Conservation (phyloP, 495 filamentous ascomycete species). For the Chaetomidium leptoderma region DNA sequence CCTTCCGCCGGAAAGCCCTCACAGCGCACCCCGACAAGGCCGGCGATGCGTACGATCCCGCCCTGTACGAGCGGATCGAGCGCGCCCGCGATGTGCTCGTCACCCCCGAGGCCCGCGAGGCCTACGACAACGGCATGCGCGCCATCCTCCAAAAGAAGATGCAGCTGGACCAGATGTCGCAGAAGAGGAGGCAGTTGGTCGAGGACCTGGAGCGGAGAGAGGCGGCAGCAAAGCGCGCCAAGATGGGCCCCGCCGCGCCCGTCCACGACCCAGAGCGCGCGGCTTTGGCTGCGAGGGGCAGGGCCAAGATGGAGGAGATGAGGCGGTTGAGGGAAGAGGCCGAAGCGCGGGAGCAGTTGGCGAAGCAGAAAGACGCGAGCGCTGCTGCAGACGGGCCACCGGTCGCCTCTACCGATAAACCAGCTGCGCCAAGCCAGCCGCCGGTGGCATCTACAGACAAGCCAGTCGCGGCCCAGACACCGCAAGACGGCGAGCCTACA, state of each 20-base stretch:
- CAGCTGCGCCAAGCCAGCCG: no score
- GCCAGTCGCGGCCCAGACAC: slow-evolving; percentile 15
- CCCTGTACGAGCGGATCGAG: slow-evolving; percentile 45
- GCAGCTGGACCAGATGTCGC: slow-evolving; percentile 26
- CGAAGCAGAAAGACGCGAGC: slow-evolving; percentile 18
- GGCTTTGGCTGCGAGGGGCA: slow-evolving; percentile 25
- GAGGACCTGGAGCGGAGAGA: slow-evolving; percentile 39
- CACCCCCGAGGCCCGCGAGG: slow-evolving; percentile 35
- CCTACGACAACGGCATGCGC: slow-evolving; percentile 41
- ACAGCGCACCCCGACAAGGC: slow-evolving; percentile 52
- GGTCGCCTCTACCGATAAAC: neutral
- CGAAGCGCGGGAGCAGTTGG: slow-evolving; percentile 36
- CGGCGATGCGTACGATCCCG: slow-evolving; percentile 42
- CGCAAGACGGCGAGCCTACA: neutral
- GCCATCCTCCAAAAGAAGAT: slow-evolving; percentile 38
- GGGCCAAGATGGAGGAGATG: slow-evolving; percentile 34
- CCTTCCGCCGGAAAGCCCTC: slow-evolving; percentile 43
- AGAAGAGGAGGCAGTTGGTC: slow-evolving; percentile 33
- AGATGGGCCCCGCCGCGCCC: slow-evolving; percentile 3
- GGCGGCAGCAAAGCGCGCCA: slow-evolving; percentile 29
- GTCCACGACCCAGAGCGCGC: slow-evolving; percentile 19
- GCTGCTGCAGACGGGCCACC: neutral
- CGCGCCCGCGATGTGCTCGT: slow-evolving; percentile 44
- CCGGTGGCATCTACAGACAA: neutral
- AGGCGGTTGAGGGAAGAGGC: slow-evolving; percentile 38